Base-by-base conservation (phyloP, 1,284 basidiomycete species). In the Heterobasidion irregulare region DNA sequence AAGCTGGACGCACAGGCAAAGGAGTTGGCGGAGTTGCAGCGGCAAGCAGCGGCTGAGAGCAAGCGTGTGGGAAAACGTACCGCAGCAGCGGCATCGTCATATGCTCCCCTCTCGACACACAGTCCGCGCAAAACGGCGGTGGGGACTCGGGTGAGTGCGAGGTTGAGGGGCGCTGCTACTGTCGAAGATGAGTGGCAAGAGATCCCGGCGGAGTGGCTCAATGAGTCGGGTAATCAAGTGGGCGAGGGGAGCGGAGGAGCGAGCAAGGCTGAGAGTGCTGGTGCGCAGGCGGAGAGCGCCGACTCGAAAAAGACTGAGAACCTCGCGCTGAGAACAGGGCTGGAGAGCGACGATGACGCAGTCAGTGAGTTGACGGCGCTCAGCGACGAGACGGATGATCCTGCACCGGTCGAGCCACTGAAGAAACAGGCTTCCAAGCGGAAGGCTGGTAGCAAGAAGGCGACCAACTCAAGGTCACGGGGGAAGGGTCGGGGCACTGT, bases 201-300 rank as follows among this genome's bases (percentile, higher is more conserved):
- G 57, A 76, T 92, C 36, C 89, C 89, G 0, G 77, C 83, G 5
- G 89, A 89, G 63, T 90, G 89, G 88, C 62, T 90, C 57, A 64
- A 71, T 41, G 71, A 58, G 59, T 53, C 50, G 51, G 46, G 56
- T 47, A 33, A 53, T 55, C 5, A 54, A 58, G 8, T 57, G 53
- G 41, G 60, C 63, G 45, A 61, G 63, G 47, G 54, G 52, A 57
- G 18, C 55, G 51, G 6, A n/a, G 35, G 36, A 16, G 13, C 49
- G 6, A 8, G 33, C 15, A 41, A n/a, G 46, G 9, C 46, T 35
- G n/a, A n/a, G n/a, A 57, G 59, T 44, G 55, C 49, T 16, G 53
- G 36, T 16, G 47, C 53, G 44, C 51, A 60, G 53, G 57, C 33
- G 54, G 63, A 66, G 51, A 26, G 26, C 26, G 26, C 26, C 4